Percentiles rank a stretch among this genome's conserved stretches.
phyloP scores from a whole-genome alignment of 1,284 basidiomycete genomes.

The Entoloma clypeatum region DNA sequence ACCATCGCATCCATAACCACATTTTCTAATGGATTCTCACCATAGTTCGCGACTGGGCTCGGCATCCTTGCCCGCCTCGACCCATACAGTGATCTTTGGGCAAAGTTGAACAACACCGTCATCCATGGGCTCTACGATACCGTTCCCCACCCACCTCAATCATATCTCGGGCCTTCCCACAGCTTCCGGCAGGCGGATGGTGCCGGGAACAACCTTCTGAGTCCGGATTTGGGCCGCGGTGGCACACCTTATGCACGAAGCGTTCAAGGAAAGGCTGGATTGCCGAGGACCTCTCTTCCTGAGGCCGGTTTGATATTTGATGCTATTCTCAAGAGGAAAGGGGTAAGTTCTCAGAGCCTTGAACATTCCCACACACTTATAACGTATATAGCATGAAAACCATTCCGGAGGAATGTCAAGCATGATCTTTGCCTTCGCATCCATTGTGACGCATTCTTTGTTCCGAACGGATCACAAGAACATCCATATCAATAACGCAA shows the following conservation, averaged over 20 bases:
- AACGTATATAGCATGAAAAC: constrained; percentile 15
- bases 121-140: constrained; percentile 39
- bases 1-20: neutral
- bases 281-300: constrained; percentile 36
- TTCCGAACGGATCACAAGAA: constrained; percentile 38
- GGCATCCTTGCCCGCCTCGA: constrained; percentile 30
- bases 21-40: neutral
- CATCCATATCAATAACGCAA: constrained; percentile 46
- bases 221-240: constrained; percentile 41
- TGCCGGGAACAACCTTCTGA: constrained; percentile 37
- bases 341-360: constrained; percentile 18
- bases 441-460: constrained; percentile 40
- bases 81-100: constrained; percentile 20
- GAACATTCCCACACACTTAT: neutral
- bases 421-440: constrained; percentile 44
- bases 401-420: constrained; percentile 48
- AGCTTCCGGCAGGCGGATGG: constrained; percentile 40
- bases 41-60: constrained; percentile 30
- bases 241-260: constrained; percentile 44
- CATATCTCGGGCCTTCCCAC: constrained; percentile 36
- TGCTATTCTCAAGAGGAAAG: constrained; percentile 37
- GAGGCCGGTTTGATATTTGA: constrained; percentile 50
- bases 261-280: constrained; percentile 36
- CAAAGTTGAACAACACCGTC: constrained; percentile 25
- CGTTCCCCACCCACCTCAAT: constrained; percentile 46